phyloP scores from a whole-genome alignment of 176 grass and related monocot genomes.

The Canna indica region DNA sequence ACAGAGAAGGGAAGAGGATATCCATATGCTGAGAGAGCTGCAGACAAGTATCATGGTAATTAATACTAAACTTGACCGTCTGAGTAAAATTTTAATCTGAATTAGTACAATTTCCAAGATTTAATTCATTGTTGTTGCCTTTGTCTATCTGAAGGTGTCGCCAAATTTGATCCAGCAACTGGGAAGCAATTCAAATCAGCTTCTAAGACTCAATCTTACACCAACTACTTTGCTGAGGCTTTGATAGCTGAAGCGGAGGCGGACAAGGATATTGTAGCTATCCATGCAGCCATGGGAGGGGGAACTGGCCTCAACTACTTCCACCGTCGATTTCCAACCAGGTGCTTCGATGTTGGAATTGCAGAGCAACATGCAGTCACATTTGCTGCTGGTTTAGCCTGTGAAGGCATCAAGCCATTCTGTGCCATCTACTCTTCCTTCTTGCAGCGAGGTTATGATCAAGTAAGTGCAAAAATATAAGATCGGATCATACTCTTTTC shows the following conservation, averaged over 20 bases:
- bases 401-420: slow-evolving; percentile 94
- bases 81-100: background rate
- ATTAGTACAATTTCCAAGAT: background rate
- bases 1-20: slow-evolving; percentile 97
- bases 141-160: slow-evolving; percentile 39
- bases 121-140: background rate
- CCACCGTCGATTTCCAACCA: slow-evolving; percentile 66
- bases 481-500: too few relatives aligned
- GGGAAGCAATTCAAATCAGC: slow-evolving; percentile 84
- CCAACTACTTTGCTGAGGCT: slow-evolving; percentile 86
- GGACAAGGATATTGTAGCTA: slow-evolving; percentile 76
- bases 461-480: slow-evolving; percentile 23
- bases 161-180: slow-evolving; percentile 91
- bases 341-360: slow-evolving; percentile 97
- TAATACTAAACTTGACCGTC: too few relatives aligned
- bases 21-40: slow-evolving; percentile 82
- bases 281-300: slow-evolving; percentile 96
- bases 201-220: slow-evolving; percentile 66
- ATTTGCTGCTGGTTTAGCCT: slow-evolving; percentile 81
- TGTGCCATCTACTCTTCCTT: slow-evolving; percentile 98
- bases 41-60: slow-evolving; percentile 94
- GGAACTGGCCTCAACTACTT: slow-evolving; percentile 97
- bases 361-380: slow-evolving; percentile 98
- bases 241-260: slow-evolving; percentile 84
- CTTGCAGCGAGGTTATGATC: slow-evolving; percentile 95